Conservation (phyloP, 805 yeast species). For the Kodamaea kakaduensis region DNA sequence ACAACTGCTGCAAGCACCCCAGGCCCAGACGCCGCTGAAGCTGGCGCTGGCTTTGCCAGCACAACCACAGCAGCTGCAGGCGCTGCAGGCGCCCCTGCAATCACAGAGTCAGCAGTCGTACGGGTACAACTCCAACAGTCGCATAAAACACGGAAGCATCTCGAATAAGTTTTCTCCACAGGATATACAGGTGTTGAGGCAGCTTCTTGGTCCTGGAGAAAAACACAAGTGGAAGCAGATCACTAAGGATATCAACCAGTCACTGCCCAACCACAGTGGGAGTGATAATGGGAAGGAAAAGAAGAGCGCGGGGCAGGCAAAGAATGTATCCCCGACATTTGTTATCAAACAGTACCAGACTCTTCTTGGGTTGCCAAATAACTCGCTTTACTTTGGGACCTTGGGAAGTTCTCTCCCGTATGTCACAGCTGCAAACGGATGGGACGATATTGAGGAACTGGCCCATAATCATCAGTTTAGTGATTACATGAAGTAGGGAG, state of each 20-base stretch:
- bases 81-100: constrained; percentile 12
- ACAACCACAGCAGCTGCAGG: constrained; percentile 14
- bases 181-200: constrained; percentile 44
- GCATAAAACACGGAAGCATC: constrained; percentile 7
- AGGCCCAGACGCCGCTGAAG: constrained; percentile 13
- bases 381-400: constrained; percentile 35
- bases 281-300: constrained; percentile 6
- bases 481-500: constrained; percentile 14
- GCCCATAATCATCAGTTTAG: constrained; percentile 15
- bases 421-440: constrained; percentile 42
- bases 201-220: constrained; percentile 49
- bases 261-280: constrained; percentile 7
- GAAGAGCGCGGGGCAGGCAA: constrained; percentile 18
- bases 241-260: constrained; percentile 32
- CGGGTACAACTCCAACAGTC: constrained; percentile 7
- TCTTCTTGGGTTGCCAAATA: constrained; percentile 52
- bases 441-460: constrained; percentile 33
- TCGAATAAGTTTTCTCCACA: constrained; percentile 34
- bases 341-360: constrained; percentile 53
- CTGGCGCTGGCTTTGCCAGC: constrained; percentile 13
- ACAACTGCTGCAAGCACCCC: constrained; percentile 11
- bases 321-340: constrained; percentile 48
- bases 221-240: constrained; percentile 58
- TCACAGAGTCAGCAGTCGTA: constrained; percentile 9
- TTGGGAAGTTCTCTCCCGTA: constrained; percentile 54